A percentile compares a stretch with the other conserved stretches of the same genome.
phyloP scores from a whole-genome alignment of 176 grass and related monocot species.

The Dactylis glomerata region DNA sequence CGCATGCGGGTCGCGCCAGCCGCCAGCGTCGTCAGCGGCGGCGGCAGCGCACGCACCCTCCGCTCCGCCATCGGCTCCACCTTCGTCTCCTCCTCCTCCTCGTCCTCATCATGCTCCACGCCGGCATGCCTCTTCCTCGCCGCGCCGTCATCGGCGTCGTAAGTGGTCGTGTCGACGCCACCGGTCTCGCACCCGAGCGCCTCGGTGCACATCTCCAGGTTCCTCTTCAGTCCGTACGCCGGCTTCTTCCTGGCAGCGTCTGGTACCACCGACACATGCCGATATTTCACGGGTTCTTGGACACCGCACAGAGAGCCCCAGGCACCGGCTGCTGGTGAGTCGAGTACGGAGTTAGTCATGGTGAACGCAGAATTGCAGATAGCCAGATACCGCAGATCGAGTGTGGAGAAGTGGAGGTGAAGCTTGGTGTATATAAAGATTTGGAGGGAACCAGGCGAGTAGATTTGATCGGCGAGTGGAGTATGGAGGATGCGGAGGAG shows the following conservation, averaged over 20 bases:
- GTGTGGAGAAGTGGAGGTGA: not conserved
- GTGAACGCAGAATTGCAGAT: not conserved
- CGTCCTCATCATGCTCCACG: not conserved
- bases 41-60: slow-evolving; percentile 33
- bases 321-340: not conserved
- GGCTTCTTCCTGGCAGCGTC: slow-evolving; percentile 16
- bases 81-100: not conserved
- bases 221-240: slow-evolving; percentile 31
- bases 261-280: not conserved
- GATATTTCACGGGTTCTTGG: slow-evolving; percentile 11
- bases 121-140: slow-evolving; percentile 19
- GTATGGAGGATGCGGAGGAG: slow-evolving; percentile 13
- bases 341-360: slow-evolving; percentile 32
- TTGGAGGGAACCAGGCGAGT: not conserved
- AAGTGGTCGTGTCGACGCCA: slow-evolving; percentile 36
- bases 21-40: slow-evolving; percentile 55
- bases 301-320: slow-evolving; percentile 14
- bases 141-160: not conserved
- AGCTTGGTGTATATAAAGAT: slow-evolving; percentile 15
- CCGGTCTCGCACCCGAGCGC: slow-evolving; percentile 80
- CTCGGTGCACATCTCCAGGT: slow-evolving; percentile 74
- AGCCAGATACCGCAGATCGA: not conserved
- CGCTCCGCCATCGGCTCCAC: not conserved
- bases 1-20: slow-evolving; percentile 24
- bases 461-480: not conserved